phyloP scores from a whole-genome alignment of 2,329 filamentous ascomycete genomes.

The Monosporascus sp. region DNA sequence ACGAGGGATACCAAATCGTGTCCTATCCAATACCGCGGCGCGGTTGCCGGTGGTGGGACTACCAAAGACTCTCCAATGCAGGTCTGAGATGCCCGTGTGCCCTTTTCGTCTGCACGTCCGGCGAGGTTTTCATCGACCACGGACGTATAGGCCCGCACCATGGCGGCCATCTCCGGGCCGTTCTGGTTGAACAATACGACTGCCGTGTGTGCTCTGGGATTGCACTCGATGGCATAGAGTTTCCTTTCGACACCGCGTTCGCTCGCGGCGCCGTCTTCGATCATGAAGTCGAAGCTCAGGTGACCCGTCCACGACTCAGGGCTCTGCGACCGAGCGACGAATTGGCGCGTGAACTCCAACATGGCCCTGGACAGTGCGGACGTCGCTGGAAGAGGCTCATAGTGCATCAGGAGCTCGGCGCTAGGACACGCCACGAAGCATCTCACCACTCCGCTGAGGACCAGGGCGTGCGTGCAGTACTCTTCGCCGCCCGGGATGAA shows the following conservation, averaged over 20 bases:
- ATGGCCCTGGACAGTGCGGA: constrained; percentile 54
- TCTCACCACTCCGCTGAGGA: constrained; percentile 59
- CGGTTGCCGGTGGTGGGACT: constrained; percentile 19
- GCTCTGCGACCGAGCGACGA: constrained; percentile 43
- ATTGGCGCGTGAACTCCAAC: constrained; percentile 57
- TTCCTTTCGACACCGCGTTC: constrained; percentile 28
- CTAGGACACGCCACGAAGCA: constrained; percentile 64
- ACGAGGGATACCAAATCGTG: constrained; percentile 56
- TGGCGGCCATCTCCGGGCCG: constrained; percentile 34
- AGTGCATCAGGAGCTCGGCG: constrained; percentile 60
- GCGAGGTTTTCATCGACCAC: constrained; percentile 27
- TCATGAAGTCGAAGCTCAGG: constrained; percentile 66
- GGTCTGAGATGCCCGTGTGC: too few relatives aligned
- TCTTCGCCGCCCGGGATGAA: constrained; percentile 56
- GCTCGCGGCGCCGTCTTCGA: constrained; percentile 35
- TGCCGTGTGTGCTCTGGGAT: constrained; percentile 64
- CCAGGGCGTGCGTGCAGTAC: constrained; percentile 66
- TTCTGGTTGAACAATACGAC: constrained; percentile 51
- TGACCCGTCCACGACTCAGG: constrained; percentile 57
- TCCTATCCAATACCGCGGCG: constrained; percentile 57
- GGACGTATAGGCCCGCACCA: constrained; percentile 50
- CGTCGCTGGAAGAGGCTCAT: constrained; percentile 50
- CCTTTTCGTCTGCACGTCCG: background rate
- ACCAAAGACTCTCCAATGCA: background rate
- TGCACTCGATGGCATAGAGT: constrained; percentile 66